Evolutionary conservation across 495 filamentous ascomycete genomes (phyloP), one percentile per base, ranked within the genome.

Genomic region (Aspergillus hancockii): DNA sequence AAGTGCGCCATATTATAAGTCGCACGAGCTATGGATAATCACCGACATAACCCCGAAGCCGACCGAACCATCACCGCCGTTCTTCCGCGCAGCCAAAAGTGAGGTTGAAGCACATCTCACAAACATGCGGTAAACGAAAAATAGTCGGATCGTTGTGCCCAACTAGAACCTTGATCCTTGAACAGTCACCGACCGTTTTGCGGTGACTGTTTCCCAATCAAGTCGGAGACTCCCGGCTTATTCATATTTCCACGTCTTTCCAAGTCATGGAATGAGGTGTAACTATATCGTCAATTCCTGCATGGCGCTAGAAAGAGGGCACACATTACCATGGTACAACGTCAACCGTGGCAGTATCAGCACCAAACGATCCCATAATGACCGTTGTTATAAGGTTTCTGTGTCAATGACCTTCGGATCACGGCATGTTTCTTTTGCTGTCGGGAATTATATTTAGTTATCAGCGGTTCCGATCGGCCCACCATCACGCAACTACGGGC

Each of bases 401-500:
- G 41, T 45, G 18, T 45, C 8, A n/a, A 45, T 16, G 41, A 16
- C 18, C 7, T 45, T 45, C 41, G 43, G 43, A 23, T 47, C 43
- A 47, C 43, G 43, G 19, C 43, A 47, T 22, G 21, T 47, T 47
- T 47, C 19, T n/a, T 8, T 19, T 22, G 43, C 43, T 47, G 43
- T 47, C 43, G 43, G 43, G 43, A 47, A 22, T 4, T 41, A 41
- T 41, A 41, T 41, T 41, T 41, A 41, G 38, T 41, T 41, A 41
- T 41, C 38, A 41, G 14, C 38, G 23, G 18, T 8, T 47, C 43
- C 43, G 43, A 14, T 47, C 43, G 43, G 43, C 43, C 43, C 43
- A 47, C 19, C 43, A 47, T 47, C 43, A 47, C 43, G 43, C 43
- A 47, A 47, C 43, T 47, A 47, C 18, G 21, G 43, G 16, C n/a